Percentiles rank a stretch among this genome's conserved stretches.
Evolutionary conservation across 495 filamentous ascomycete genomes (phyloP).

Genomic region (Aspergillus indologenus): DNA sequence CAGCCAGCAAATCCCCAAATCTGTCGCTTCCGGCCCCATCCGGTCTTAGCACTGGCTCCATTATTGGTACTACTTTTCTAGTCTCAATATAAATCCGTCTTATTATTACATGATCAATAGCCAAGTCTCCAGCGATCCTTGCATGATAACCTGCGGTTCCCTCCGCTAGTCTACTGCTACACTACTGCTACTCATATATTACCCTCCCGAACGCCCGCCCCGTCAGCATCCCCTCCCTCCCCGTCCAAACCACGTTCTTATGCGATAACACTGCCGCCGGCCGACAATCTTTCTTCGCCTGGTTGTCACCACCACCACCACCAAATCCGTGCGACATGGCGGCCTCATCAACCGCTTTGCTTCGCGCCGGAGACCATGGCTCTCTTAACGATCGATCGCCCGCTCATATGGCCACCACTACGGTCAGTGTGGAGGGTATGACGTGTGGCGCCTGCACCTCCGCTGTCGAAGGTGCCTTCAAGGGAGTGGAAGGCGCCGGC

Average conservation of each 20-base stretch:
- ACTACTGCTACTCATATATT: too few species aligned
- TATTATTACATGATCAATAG: background rate
- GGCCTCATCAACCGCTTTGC: constrained; percentile 16
- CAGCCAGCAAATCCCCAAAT: too few species aligned
- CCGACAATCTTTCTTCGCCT: constrained; percentile 16
- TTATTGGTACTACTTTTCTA: background rate
- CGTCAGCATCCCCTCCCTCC: background rate
- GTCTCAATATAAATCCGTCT: background rate
- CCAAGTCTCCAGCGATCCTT: background rate
- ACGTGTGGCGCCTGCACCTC: constrained; percentile 92
- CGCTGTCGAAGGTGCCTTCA: constrained; percentile 81
- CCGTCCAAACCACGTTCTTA: constrained; percentile 15
- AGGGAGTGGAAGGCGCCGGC: constrained; percentile 70
- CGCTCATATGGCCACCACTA: constrained; percentile 84
- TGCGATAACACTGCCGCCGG: constrained; percentile 25
- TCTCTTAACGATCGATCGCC: constrained; percentile 17
- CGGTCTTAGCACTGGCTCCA: background rate
- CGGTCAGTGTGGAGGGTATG: constrained; percentile 86
- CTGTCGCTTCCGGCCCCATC: background rate
- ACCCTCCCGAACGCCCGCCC: background rate
- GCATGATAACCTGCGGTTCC: background rate
- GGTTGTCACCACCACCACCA: constrained; percentile 13
- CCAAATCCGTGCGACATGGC: constrained; percentile 12
- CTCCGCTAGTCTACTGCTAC: background rate
- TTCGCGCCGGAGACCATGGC: constrained; percentile 19